phyloP scores from a whole-genome alignment of 2,329 filamentous ascomycete genomes.

The Talaromyces atroroseus region DNA sequence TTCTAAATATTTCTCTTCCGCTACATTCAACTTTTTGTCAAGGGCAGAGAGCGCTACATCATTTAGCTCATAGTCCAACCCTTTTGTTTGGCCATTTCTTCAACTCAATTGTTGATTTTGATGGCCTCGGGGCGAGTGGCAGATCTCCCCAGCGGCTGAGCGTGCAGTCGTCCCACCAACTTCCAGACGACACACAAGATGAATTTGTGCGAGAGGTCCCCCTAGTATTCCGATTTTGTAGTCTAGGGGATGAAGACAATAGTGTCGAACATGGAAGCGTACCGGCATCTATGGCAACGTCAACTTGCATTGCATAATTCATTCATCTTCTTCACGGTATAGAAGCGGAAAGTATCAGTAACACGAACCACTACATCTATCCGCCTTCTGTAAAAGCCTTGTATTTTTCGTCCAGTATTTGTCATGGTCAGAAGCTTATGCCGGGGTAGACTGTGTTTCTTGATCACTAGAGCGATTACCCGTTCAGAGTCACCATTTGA shows the following conservation, averaged over 20 bases:
- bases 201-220: slow-evolving; percentile 19
- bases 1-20: slow-evolving; percentile 49
- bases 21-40: slow-evolving; percentile 42
- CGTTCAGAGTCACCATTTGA: slow-evolving; percentile 55
- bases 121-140: neutral
- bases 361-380: too few relatives aligned
- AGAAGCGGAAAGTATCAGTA: slow-evolving; percentile 28
- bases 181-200: slow-evolving; percentile 18
- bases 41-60: slow-evolving; percentile 45
- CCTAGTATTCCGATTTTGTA: neutral
- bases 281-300: slow-evolving; percentile 42
- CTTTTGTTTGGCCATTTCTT: slow-evolving; percentile 43
- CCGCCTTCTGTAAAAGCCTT: slow-evolving; percentile 19
- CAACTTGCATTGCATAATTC: slow-evolving; percentile 43
- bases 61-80: slow-evolving; percentile 34
- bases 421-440: slow-evolving; percentile 54
- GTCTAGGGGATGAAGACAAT: neutral
- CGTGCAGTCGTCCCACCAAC: neutral
- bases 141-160: neutral
- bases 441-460: slow-evolving; percentile 53
- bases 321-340: slow-evolving; percentile 59
- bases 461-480: slow-evolving; percentile 59
- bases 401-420: slow-evolving; percentile 56
- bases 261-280: slow-evolving; percentile 10
- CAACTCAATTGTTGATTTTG: slow-evolving; percentile 41